Conservation (phyloP, 352 stramenopile species). For the Peronospora destructor region DNA sequence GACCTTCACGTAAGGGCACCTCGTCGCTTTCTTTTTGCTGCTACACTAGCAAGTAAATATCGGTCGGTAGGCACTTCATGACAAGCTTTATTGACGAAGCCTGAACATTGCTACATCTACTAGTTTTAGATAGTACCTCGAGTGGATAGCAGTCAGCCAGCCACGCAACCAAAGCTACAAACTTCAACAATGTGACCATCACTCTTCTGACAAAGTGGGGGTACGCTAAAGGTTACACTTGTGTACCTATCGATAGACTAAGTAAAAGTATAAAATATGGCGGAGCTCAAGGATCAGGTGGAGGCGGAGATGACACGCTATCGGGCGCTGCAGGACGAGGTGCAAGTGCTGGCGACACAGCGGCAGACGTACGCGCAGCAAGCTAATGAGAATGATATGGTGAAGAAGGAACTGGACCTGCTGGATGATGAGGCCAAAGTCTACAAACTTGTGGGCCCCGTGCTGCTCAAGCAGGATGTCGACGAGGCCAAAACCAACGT, state of each 20-base stretch:
- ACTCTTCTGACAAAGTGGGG: not conserved
- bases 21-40: too few relatives aligned
- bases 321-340: constrained; percentile 87
- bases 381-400: constrained; percentile 95
- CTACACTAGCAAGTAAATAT: too few relatives aligned
- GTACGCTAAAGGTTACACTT: not conserved
- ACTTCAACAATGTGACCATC: constrained; percentile 2
- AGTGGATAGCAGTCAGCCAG: too few relatives aligned
- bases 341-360: constrained; percentile 78
- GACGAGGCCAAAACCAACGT: constrained; percentile 92
- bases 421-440: constrained; percentile 84
- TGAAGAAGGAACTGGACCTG: constrained; percentile 89
- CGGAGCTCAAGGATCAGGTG: constrained; percentile 61
- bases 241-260: not conserved
- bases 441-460: constrained; percentile 93
- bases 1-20: too few relatives aligned
- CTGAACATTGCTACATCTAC: too few relatives aligned
- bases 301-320: constrained; percentile 88
- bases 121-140: too few relatives aligned
- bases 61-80: too few relatives aligned
- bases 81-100: too few relatives aligned
- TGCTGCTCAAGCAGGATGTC: constrained; percentile 93
- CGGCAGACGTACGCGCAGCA: constrained; percentile 89
- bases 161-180: too few relatives aligned
- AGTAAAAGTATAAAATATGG: constrained; percentile 18